phyloP scores from a whole-genome alignment of 139 green algal species.

The Tetraselmis striata region DNA sequence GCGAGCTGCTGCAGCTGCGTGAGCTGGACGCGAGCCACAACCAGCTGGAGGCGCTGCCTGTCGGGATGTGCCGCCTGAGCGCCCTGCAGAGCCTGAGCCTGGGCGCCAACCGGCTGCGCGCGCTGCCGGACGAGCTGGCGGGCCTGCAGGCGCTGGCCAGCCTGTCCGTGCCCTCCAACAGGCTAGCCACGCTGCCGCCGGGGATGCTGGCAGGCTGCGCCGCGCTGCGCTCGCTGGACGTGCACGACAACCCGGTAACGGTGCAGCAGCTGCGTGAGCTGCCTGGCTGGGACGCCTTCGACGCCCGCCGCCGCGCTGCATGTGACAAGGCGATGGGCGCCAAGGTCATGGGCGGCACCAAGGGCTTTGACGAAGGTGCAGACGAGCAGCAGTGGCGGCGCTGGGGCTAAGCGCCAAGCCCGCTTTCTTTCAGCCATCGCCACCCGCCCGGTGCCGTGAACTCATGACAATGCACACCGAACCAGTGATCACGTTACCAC shows the following conservation, averaged over 20 bases:
- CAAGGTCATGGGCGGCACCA: constrained; percentile 20
- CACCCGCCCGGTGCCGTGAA: no score
- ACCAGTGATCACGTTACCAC: no score
- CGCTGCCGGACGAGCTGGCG: constrained; percentile 2
- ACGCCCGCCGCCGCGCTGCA: constrained; percentile 34
- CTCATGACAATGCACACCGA: no score
- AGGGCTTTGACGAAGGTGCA: constrained; percentile 41
- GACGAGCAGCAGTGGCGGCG: constrained; percentile 31
- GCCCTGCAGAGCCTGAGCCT: constrained; percentile 17
- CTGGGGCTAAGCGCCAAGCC: constrained; percentile 15
- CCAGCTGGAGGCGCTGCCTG: constrained; percentile 28
- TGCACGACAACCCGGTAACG: constrained; percentile 58
- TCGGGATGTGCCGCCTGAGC: constrained; percentile 17
- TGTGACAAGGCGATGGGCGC: constrained; percentile 52
- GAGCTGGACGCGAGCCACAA: constrained; percentile 32
- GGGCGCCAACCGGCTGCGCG: constrained; percentile 21
- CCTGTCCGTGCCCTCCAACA: constrained; percentile 22
- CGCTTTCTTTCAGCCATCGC: no score
- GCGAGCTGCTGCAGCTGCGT: constrained; percentile 14
- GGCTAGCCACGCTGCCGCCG: constrained; percentile 26
- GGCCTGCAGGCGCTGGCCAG: background rate
- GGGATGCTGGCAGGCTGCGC: constrained; percentile 32
- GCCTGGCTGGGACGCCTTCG: constrained; percentile 34
- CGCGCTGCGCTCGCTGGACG: constrained; percentile 30
- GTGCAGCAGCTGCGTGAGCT: constrained; percentile 39